phyloP scores from a whole-genome alignment of 2,329 filamentous ascomycete species.

The Amauroascus verrucosus region DNA sequence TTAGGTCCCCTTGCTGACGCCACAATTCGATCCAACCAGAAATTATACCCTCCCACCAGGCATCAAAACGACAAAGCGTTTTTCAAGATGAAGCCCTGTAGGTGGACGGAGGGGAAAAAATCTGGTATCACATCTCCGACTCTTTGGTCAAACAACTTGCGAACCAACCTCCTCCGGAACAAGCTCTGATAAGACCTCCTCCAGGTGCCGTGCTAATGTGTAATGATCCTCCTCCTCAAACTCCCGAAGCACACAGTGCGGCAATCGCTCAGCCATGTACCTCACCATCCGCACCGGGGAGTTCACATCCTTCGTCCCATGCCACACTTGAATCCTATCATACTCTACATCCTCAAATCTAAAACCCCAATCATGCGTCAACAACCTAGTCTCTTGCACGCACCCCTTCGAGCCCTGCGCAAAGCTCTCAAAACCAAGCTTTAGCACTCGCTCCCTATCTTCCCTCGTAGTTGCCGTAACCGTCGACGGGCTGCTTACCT shows the following conservation, averaged over 20 bases:
- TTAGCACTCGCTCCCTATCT: conserved; percentile 12
- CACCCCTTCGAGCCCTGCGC: conserved; percentile 20
- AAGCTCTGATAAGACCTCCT: conserved; percentile 7
- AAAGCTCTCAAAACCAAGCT: conserved; percentile 21
- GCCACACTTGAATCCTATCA: conserved; percentile 22
- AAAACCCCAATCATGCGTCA: conserved; percentile 25
- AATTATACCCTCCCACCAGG: too few species aligned
- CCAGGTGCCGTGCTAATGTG: conserved; percentile 3
- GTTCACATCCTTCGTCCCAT: conserved; percentile 24
- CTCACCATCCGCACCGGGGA: conserved; percentile 26
- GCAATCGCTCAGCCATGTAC: conserved; percentile 31
- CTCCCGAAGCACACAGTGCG: conserved; percentile 26
- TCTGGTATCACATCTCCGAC: too few species aligned
- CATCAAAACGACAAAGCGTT: too few species aligned
- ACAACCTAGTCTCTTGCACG: conserved; percentile 22
- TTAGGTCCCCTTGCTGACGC: too few species aligned
- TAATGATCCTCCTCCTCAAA: conserved; percentile 24
- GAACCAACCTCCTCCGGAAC: not conserved
- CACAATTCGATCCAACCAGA: not conserved
- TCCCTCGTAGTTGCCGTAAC: not conserved
- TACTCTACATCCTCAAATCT: conserved; percentile 21
- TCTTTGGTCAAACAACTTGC: not conserved
- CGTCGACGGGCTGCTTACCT: conserved; percentile 9
- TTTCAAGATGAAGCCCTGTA: too few species aligned
- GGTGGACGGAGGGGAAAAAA: too few species aligned